Evolutionary conservation across 176 grass and related monocot species (phyloP).

Genomic region (Oryza meridionalis): DNA sequence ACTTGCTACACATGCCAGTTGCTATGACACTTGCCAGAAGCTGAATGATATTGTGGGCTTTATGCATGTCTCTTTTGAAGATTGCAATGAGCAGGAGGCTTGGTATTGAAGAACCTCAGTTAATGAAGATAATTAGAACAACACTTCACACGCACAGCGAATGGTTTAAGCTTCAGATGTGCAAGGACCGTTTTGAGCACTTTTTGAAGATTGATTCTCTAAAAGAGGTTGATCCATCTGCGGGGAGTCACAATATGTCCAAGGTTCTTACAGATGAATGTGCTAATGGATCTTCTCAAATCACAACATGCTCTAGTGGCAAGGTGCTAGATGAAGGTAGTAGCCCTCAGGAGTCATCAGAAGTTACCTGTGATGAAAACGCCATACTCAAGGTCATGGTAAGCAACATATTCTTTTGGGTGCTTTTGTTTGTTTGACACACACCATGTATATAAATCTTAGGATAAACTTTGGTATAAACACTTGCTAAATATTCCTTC

Average conservation of each 20-base stretch:
- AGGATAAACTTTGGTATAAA: not conserved
- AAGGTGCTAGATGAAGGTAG: conserved; percentile 74
- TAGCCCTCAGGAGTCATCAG: conserved; percentile 76
- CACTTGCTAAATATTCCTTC: not conserved
- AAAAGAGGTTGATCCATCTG: conserved; percentile 69
- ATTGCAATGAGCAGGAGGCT: conserved; percentile 92
- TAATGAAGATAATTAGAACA: conserved; percentile 93
- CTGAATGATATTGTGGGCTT: conserved; percentile 20
- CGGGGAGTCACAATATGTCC: conserved; percentile 33
- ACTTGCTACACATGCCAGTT: not conserved
- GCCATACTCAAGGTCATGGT: conserved; percentile 99
- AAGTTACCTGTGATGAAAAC: conserved; percentile 75
- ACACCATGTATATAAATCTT: not conserved
- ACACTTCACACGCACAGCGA: conserved; percentile 84
- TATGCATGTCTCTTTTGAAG: conserved; percentile 52
- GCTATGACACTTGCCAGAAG: not conserved
- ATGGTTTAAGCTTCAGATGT: conserved; percentile 99
- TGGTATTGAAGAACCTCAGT: conserved; percentile 94
- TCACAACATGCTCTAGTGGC: conserved; percentile 85
- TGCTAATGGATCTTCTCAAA: conserved; percentile 90
- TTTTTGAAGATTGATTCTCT: conserved; percentile 91
- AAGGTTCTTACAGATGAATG: conserved; percentile 62
- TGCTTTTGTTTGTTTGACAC: not conserved
- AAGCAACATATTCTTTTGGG: conserved; percentile 33
- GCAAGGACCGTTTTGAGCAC: conserved; percentile 94